These are phyloP conservation scores for Balamuthia mandrillaris DNA, from an alignment of 208 protist species.

Conservation along the genomic window DNA sequence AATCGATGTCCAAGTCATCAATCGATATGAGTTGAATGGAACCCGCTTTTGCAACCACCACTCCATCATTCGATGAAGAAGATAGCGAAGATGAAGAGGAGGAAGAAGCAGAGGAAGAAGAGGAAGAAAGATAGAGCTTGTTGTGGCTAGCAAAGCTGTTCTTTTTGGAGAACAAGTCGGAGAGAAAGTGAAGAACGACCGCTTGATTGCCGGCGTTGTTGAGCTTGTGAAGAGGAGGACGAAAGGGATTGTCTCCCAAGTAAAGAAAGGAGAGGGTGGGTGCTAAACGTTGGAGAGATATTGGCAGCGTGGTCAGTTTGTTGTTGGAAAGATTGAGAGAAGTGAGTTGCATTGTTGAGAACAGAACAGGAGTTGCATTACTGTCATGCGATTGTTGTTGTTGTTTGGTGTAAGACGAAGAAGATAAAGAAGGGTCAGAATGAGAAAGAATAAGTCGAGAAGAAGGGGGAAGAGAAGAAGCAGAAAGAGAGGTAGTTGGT, in stretches of 20 bases:
- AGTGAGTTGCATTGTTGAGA: too few species aligned
- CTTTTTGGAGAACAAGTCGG: background rate
- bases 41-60: too few species aligned
- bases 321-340: background rate
- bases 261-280: conserved; percentile 4
- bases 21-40: too few species aligned
- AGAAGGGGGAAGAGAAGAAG: background rate
- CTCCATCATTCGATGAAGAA: too few species aligned
- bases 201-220: conserved; percentile 16
- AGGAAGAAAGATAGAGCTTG: background rate
- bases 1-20: too few species aligned
- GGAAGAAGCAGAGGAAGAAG: too few species aligned
- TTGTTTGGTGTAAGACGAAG: background rate
- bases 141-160: background rate
- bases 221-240: conserved; percentile 11
- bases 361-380: too few species aligned
- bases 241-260: background rate
- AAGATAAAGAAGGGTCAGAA: background rate
- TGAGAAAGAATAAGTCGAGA: background rate
- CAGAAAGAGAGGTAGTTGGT: background rate
- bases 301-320: background rate
- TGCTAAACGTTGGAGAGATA: background rate
- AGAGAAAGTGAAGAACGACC: conserved; percentile 8
- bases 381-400: too few species aligned
- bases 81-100: too few species aligned